Base-by-base conservation (phyloP, 148 eudicot species). In the Camellia sinensis region DNA sequence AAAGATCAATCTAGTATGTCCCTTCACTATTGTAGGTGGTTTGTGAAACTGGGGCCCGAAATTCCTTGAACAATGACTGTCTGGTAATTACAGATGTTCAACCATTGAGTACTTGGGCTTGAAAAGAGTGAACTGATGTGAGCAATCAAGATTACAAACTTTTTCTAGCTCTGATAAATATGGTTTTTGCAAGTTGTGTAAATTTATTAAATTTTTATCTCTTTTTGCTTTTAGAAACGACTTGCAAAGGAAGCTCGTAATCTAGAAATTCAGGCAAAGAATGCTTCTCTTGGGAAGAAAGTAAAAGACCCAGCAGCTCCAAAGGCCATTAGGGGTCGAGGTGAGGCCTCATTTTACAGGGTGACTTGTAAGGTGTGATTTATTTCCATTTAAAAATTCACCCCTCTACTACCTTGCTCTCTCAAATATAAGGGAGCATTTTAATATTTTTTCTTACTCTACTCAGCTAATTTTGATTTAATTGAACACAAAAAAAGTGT, bases 271-370 rank as follows among this genome's bases (percentile, higher is more conserved):
- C 95, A 90, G 79, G 95, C 94, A 50, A 97, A 94, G 87, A 91
- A 89, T 86, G 94, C 87, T 80, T 87, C 95, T 64, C 89, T 87
- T 77, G 98, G 99, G 54, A 96, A 97, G 89, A 97, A 97, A 88
- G 83, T 84, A 37, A 94, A 97, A 83, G 95, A 90, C 76, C 78
- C 87, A 79, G 66, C 85, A 14, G 83, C 91, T 70, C 59, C 85
- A 46, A 97, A 87, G 88, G 85, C 84, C 62, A 77, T 78, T 71
- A 94, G 85, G 90, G 94, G 94, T 75, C 95, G 99, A n/a, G 91
- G 94, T 78, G 98, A 94, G 89, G 97, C 98, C 82, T 91, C 95
- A 52, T 97, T 91, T 88, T 97, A 88, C 84, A 83, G 97, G 88
- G 99, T 97, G 86, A 90, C 86, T 60, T 97, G 99, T 89, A 97